Evolutionary conservation across 345 rosid genomes (phyloP).

Genomic region (Acer yangbiense): DNA sequence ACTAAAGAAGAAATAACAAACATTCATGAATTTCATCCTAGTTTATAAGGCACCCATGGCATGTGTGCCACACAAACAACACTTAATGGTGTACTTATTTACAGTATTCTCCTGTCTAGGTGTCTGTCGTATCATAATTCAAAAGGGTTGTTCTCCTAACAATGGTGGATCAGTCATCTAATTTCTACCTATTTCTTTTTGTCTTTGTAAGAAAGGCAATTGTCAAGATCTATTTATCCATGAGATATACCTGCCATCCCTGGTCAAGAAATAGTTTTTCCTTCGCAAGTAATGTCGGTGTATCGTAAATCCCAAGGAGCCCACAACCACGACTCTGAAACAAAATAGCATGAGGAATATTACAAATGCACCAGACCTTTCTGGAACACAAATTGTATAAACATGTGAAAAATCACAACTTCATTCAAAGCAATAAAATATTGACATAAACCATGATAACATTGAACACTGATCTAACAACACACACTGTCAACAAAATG

Average conservation of each 20-base stretch:
- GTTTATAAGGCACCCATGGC: not conserved
- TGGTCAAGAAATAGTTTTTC: slow-evolving; percentile 81
- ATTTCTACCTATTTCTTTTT: not conserved
- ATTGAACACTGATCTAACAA: not conserved
- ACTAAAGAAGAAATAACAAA: not conserved
- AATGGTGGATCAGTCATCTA: not conserved
- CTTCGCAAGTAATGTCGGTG: slow-evolving; percentile 87
- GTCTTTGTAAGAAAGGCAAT: not conserved
- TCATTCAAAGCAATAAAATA: not conserved
- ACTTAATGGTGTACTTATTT: not conserved
- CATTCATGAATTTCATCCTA: slow-evolving; percentile 1
- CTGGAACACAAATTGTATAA: not conserved
- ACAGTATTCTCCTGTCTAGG: not conserved
- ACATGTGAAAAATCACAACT: not conserved
- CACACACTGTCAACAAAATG: not conserved
- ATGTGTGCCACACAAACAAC: slow-evolving; percentile 4
- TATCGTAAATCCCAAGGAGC: slow-evolving; percentile 75
- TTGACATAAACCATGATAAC: not conserved
- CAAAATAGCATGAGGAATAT: slow-evolving; percentile 11
- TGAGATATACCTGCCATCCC: slow-evolving; percentile 87
- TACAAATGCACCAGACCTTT: not conserved
- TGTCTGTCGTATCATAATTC: slow-evolving; percentile 3
- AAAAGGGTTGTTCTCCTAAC: not conserved
- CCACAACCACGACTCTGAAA: slow-evolving; percentile 97
- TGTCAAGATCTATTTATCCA: slow-evolving; percentile 1